phyloP scores from a whole-genome alignment of 2,329 filamentous ascomycete genomes.

The Lecanicillium sp. region DNA sequence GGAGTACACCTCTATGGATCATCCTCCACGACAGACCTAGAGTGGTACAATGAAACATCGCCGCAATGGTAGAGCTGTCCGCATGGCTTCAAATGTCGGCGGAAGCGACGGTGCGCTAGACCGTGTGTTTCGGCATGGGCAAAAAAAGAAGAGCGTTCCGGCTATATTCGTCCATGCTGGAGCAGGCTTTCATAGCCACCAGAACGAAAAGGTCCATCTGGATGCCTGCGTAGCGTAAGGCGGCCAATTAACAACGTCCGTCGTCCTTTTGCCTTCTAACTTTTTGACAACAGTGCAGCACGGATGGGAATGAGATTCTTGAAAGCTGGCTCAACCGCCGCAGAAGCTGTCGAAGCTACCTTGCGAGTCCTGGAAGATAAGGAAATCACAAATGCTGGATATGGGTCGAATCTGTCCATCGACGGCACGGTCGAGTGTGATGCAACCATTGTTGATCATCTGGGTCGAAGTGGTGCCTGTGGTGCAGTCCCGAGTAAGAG shows the following conservation, averaged over 20 bases:
- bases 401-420: slow-evolving; percentile 87
- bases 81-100: slow-evolving; percentile 18
- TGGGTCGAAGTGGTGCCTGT: slow-evolving; percentile 84
- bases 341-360: slow-evolving; percentile 85
- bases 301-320: slow-evolving; percentile 74
- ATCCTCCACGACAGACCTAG: neutral
- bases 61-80: slow-evolving; percentile 16
- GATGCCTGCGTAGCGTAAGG: slow-evolving; percentile 80
- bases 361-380: slow-evolving; percentile 84
- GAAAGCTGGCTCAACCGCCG: slow-evolving; percentile 66
- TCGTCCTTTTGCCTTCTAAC: neutral
- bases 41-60: slow-evolving; percentile 21
- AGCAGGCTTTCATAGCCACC: slow-evolving; percentile 82
- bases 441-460: slow-evolving; percentile 84
- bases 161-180: slow-evolving; percentile 95
- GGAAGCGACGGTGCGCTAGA: slow-evolving; percentile 34
- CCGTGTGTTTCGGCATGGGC: slow-evolving; percentile 26
- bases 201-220: slow-evolving; percentile 79
- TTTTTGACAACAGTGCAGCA: slow-evolving; percentile 61
- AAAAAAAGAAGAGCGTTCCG: slow-evolving; percentile 34
- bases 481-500: slow-evolving; percentile 87
- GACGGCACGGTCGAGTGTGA: slow-evolving; percentile 92
- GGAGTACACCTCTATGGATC: no score
- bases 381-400: slow-evolving; percentile 94
- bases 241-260: neutral